phyloP scores from a whole-genome alignment of 345 rosid genomes.

The Gynandropsis gynandra region DNA sequence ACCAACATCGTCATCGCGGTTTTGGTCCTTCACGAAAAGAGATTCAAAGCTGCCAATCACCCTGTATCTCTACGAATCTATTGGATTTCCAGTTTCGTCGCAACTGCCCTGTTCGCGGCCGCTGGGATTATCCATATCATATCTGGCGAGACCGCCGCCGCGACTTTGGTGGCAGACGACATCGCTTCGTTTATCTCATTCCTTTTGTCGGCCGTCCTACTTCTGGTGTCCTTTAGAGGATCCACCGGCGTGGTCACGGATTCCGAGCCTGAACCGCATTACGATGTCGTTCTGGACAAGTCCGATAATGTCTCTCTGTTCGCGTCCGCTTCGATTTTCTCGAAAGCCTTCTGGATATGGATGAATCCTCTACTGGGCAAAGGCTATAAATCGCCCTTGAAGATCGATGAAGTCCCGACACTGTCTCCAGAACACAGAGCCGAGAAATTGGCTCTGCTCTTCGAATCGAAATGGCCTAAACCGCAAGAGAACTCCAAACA shows the following conservation, averaged over 20 bases:
- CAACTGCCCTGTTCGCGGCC: constrained; percentile 37
- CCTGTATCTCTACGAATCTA: constrained; percentile 59
- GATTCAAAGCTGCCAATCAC: constrained; percentile 47
- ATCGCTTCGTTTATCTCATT: constrained; percentile 39
- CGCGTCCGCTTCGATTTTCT: constrained; percentile 62
- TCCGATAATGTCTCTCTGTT: constrained; percentile 40
- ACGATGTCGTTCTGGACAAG: constrained; percentile 37
- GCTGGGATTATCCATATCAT: constrained; percentile 48
- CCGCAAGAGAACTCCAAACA: constrained; percentile 48
- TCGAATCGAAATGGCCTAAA: constrained; percentile 67
- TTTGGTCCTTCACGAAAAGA: constrained; percentile 66
- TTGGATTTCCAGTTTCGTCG: constrained; percentile 54
- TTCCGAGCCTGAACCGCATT: constrained; percentile 24
- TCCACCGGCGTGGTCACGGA: constrained; percentile 43
- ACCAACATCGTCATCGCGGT: constrained; percentile 52
- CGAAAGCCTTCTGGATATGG: constrained; percentile 84
- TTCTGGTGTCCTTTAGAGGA: constrained; percentile 51
- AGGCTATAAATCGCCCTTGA: constrained; percentile 78
- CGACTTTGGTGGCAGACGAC: constrained; percentile 42
- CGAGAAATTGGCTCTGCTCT: constrained; percentile 58
- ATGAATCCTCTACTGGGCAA: constrained; percentile 72
- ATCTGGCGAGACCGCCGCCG: constrained; percentile 18
- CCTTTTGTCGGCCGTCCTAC: constrained; percentile 49
- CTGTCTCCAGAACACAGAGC: constrained; percentile 79
- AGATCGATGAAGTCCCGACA: constrained; percentile 56